Percentiles rank a stretch among this genome's conserved stretches.
phyloP scores from a whole-genome alignment of 1,284 basidiomycete species.

The Ceratobasidium sp. region DNA sequence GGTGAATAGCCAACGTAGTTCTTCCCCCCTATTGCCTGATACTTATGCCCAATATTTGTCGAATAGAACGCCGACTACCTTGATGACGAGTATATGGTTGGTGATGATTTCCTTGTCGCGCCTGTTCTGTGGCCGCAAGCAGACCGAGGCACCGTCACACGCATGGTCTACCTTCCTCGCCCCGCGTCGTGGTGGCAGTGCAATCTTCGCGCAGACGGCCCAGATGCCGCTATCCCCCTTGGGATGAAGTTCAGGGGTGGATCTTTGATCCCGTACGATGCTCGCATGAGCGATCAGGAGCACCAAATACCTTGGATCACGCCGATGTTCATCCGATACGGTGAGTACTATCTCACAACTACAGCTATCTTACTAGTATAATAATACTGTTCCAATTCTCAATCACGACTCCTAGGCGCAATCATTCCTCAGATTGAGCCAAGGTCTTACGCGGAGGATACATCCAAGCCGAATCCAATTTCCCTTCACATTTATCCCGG shows the following conservation, averaged over 20 bases:
- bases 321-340: slow-evolving; percentile 43
- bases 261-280: slow-evolving; percentile 39
- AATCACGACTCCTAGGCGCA: slow-evolving; percentile 22
- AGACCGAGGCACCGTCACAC: slow-evolving; percentile 16
- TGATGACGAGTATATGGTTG: slow-evolving; percentile 45
- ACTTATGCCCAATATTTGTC: too few relatives aligned
- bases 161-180: slow-evolving; percentile 40
- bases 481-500: slow-evolving; percentile 46
- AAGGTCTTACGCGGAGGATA: slow-evolving; percentile 37
- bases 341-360: slow-evolving; percentile 5
- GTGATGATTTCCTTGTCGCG: slow-evolving; percentile 45
- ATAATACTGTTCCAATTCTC: neutral
- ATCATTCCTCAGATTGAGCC: slow-evolving; percentile 45
- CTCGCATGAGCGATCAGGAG: slow-evolving; percentile 22
- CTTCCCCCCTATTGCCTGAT: too few relatives aligned
- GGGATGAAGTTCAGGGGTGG: slow-evolving; percentile 25
- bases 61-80: slow-evolving; percentile 37
- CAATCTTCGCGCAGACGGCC: slow-evolving; percentile 44
- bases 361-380: too few relatives aligned
- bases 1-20: neutral
- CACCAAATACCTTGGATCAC: slow-evolving; percentile 40
- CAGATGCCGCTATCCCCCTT: slow-evolving; percentile 29
- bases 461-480: slow-evolving; percentile 22
- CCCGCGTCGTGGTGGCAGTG: slow-evolving; percentile 37
- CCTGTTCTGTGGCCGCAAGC: slow-evolving; percentile 28